Conservation (phyloP, 1,139 yeast species). For the Magnusiomyces tetraspermus region DNA sequence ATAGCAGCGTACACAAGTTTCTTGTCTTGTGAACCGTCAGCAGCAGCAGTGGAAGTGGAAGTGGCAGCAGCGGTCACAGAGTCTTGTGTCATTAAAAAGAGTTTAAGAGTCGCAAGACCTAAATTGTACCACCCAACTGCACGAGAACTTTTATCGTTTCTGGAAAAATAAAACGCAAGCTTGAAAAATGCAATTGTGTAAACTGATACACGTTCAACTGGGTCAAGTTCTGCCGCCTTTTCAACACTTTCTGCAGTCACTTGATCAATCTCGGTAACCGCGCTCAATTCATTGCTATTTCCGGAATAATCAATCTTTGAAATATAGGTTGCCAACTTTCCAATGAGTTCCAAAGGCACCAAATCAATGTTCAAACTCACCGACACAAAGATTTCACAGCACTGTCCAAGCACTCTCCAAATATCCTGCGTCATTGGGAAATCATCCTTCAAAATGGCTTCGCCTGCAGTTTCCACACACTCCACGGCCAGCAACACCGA, state of each 20-base stretch:
- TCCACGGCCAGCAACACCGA: conserved; percentile 43
- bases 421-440: conserved; percentile 37
- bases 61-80: too few relatives aligned
- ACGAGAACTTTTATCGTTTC: conserved; percentile 23
- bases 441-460: conserved; percentile 14
- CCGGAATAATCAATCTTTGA: conserved; percentile 5
- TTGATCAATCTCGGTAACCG: conserved; percentile 13
- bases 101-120: conserved; percentile 54
- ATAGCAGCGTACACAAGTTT: conserved; percentile 43
- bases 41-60: too few relatives aligned
- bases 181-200: conserved; percentile 19
- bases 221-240: conserved; percentile 3
- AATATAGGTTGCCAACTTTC: conserved; percentile 4
- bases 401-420: conserved; percentile 49
- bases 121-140: conserved; percentile 60
- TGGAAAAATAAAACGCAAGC: conserved; percentile 31
- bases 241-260: conserved; percentile 15
- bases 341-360: conserved; percentile 34
- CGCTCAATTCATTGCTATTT: conserved; percentile 11
- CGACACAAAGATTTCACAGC: conserved; percentile 40
- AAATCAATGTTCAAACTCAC: conserved; percentile 34
- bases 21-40: conserved; percentile 20
- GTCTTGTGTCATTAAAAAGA: conserved; percentile 32
- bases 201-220: conserved; percentile 3
- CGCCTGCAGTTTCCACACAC: conserved; percentile 33